phyloP scores from a whole-genome alignment of 2,329 filamentous ascomycete species.

The Balansia obtecta region DNA sequence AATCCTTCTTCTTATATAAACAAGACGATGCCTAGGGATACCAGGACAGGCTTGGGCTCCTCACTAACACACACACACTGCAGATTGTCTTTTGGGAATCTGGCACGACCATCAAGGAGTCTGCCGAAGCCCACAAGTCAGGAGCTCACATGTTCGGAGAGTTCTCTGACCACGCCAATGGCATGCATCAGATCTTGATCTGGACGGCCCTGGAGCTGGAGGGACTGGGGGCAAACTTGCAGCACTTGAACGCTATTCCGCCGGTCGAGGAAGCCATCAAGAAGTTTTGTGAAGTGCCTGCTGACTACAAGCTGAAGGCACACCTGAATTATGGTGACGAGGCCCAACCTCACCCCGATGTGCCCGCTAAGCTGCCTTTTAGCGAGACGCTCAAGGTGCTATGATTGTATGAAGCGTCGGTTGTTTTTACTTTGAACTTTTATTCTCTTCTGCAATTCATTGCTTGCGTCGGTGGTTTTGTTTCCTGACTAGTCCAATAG shows the following conservation, averaged over 20 bases:
- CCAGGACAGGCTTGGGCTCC: too few species aligned
- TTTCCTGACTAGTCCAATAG: too few species aligned
- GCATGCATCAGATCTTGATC: slow-evolving; percentile 64
- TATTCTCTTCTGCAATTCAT: too few species aligned
- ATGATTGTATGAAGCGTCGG: neutral
- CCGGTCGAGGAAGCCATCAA: slow-evolving; percentile 63
- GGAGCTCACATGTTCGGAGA: slow-evolving; percentile 68
- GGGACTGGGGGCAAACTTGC: slow-evolving; percentile 76
- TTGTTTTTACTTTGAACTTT: too few species aligned
- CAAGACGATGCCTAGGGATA: too few species aligned
- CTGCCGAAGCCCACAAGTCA: slow-evolving; percentile 52
- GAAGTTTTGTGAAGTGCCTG: slow-evolving; percentile 55
- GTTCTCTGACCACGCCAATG: slow-evolving; percentile 67
- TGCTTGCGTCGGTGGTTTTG: too few species aligned
- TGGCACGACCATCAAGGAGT: slow-evolving; percentile 51
- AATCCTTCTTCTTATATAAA: too few species aligned
- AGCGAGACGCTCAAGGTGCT: slow-evolving; percentile 11
- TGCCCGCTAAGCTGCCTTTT: slow-evolving; percentile 39
- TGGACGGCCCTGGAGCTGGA: slow-evolving; percentile 78
- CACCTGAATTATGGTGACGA: slow-evolving; percentile 74
- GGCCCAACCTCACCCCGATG: slow-evolving; percentile 43
- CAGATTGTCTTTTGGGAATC: slow-evolving; percentile 61
- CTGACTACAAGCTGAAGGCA: slow-evolving; percentile 63
- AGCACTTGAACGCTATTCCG: slow-evolving; percentile 77
- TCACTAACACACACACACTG: slow-evolving; percentile 24